Conservation (phyloP, 257 asterid species). For the Solanum pimpinellifolium region DNA sequence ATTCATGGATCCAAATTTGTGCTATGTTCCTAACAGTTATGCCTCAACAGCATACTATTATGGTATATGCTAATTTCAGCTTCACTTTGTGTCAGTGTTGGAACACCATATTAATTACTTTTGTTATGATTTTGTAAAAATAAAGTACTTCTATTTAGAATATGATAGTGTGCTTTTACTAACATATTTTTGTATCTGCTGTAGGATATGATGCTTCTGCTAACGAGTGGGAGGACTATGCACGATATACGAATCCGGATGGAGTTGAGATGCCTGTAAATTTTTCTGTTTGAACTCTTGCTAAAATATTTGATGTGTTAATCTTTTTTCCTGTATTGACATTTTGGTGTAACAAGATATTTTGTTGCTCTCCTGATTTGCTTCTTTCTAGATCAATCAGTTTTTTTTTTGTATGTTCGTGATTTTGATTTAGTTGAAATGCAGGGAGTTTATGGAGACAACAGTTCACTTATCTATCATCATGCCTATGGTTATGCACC, state of each 20-base stretch:
- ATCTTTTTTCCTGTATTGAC: background rate
- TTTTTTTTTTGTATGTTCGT: background rate
- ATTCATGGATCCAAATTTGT: conserved; percentile 35
- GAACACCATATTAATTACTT: background rate
- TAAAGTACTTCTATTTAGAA: background rate
- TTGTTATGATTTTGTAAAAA: background rate
- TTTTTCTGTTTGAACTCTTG: background rate
- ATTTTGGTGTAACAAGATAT: background rate
- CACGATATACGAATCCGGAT: conserved; percentile 30
- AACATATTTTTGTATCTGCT: background rate
- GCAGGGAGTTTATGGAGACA: conserved; percentile 65
- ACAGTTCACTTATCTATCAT: conserved; percentile 50
- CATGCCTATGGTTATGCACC: conserved; percentile 57
- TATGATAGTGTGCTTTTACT: background rate
- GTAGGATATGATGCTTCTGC: conserved; percentile 32
- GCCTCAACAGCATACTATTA: conserved; percentile 36
- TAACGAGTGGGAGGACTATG: conserved; percentile 41
- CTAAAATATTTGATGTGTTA: background rate
- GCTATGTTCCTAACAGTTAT: conserved; percentile 36
- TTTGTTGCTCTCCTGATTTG: background rate
- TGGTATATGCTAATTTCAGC: background rate
- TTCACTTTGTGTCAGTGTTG: background rate
- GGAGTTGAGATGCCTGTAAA: conserved; percentile 47
- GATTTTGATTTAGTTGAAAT: background rate
- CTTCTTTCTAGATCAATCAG: background rate